Evolutionary conservation across 176 grass and related monocot genomes (phyloP), one percentile per base, ranked within the genome.

Genomic region (Pharus latifolius): DNA sequence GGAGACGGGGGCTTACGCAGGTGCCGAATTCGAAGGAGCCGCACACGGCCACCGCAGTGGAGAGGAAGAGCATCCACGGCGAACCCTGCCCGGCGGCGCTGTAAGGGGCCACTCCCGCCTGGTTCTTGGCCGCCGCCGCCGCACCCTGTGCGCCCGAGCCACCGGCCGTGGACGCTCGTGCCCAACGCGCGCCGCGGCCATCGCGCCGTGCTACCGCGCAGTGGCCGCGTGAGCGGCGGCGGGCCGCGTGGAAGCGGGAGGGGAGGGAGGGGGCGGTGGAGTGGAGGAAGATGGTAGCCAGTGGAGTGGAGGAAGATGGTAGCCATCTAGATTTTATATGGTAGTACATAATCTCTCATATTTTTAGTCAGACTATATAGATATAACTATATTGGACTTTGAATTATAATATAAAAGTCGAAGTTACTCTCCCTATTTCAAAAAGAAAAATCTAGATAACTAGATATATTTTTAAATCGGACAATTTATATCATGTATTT

Each of bases 1-100:
- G 10, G 6, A 3, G 16, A 3, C 18, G 28, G 26, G 25, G 34
- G 8, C 76, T 46, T 79, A 92, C 90, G 45, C 84, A 92, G 30
- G 90, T 65, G 72, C 90, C 90, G 68, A 85, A 92, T 56, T 76
- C 82, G 29, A 92, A 92, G 82, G 90, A 92, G 15, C 90, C 90
- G 31, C 84, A 92, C 4, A 92, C 78, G 25, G 44, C 84, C 20
- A 92, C 82, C 1, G 74, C 78, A 7, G 85, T 83, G 78, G 78
- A 62, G 23, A 89, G 60, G 18, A 85, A 63, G 27, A 94, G 79
- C 82, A 74, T 77, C 83, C 61, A 52, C 34, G 77, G 69, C 2
- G 86, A 86, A 26, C 60, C 67, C 31, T 72, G 20, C 67, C 51
- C 74, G 11, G 49, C 62, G 4, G 69, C 43, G 2, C 42, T 35